Evolutionary conservation across 139 green algal genomes (phyloP).

Genomic region (Coelastrella sp.): DNA sequence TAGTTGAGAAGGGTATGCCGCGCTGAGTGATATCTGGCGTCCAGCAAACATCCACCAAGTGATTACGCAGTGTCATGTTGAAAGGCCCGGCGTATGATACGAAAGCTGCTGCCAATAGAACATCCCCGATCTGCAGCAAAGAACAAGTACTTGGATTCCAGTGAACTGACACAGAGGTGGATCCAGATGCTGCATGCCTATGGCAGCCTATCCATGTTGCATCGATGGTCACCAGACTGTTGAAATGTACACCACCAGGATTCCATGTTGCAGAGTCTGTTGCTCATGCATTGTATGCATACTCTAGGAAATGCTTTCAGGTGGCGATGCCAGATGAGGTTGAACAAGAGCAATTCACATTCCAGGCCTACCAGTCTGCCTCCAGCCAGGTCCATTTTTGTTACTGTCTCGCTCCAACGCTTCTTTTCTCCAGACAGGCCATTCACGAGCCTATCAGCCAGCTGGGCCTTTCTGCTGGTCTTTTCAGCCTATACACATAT

Average conservation of each 20-base stretch:
- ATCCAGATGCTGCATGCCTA: not conserved
- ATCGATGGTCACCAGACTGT: no score
- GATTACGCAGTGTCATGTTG: slow-evolving; percentile 79
- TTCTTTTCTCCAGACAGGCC: slow-evolving; percentile 90
- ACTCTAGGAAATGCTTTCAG: no score
- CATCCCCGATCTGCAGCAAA: slow-evolving; percentile 78
- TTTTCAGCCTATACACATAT: slow-evolving; percentile 76
- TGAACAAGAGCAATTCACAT: no score
- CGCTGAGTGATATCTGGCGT: slow-evolving; percentile 78
- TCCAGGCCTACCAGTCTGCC: slow-evolving; percentile 56
- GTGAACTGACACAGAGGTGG: no score
- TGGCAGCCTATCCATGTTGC: no score
- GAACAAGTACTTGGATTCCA: not conserved
- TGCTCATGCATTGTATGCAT: no score
- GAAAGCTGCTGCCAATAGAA: slow-evolving; percentile 86
- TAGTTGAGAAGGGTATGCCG: slow-evolving; percentile 75
- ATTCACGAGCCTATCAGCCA: slow-evolving; percentile 92
- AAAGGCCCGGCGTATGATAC: slow-evolving; percentile 91
- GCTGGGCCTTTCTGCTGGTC: slow-evolving; percentile 83
- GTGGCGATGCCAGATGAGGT: no score
- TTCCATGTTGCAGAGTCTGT: no score
- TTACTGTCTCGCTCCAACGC: slow-evolving; percentile 87
- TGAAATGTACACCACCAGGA: no score
- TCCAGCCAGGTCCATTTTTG: slow-evolving; percentile 70
- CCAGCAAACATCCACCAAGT: slow-evolving; percentile 84